Evolutionary conservation across 1,139 yeast genomes (phyloP).

Genomic region (Geotrichum carabidarum): DNA sequence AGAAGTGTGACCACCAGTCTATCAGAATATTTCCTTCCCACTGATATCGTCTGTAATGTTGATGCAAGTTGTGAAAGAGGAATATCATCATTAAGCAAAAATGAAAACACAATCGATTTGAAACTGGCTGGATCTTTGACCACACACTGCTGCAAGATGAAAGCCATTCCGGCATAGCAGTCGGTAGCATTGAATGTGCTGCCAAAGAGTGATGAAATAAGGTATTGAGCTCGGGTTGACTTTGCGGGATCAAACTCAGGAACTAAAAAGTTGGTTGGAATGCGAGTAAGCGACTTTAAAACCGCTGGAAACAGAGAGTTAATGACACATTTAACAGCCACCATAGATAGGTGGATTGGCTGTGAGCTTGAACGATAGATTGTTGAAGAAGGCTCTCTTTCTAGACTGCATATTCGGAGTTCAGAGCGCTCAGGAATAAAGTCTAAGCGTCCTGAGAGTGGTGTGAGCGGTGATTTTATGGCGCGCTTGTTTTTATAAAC

Average conservation of each 20-base stretch:
- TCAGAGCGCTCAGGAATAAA: no score
- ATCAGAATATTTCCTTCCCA: slow-evolving; percentile 6
- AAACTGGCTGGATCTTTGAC: not conserved
- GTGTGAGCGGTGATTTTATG: not conserved
- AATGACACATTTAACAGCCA: slow-evolving; percentile 10
- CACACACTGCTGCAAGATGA: slow-evolving; percentile 3
- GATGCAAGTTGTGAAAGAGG: slow-evolving; percentile 6
- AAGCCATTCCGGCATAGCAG: slow-evolving; percentile 12
- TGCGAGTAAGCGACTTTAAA: slow-evolving; percentile 11
- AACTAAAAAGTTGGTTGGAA: slow-evolving; percentile 12
- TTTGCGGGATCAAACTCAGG: slow-evolving; percentile 15
- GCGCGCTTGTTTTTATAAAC: slow-evolving; percentile 15
- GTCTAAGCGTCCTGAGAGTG: no score
- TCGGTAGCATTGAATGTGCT: slow-evolving; percentile 8
- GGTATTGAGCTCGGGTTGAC: slow-evolving; percentile 14
- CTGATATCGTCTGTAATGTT: not conserved
- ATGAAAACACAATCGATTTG: slow-evolving; percentile 6
- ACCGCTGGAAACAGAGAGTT: slow-evolving; percentile 16
- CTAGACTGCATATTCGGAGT: no score
- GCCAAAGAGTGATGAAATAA: slow-evolving; percentile 19
- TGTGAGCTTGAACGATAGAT: not conserved
- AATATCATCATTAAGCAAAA: slow-evolving; percentile 11
- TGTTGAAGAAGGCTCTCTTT: no score
- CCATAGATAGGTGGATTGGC: slow-evolving; percentile 9
- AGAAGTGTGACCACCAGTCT: slow-evolving; percentile 4